Percentiles rank a stretch among this genome's conserved stretches.
These are phyloP conservation scores for Phlebopus sp. DNA, from an alignment of 1,284 basidiomycete genomes.

Conservation along the genomic window DNA sequence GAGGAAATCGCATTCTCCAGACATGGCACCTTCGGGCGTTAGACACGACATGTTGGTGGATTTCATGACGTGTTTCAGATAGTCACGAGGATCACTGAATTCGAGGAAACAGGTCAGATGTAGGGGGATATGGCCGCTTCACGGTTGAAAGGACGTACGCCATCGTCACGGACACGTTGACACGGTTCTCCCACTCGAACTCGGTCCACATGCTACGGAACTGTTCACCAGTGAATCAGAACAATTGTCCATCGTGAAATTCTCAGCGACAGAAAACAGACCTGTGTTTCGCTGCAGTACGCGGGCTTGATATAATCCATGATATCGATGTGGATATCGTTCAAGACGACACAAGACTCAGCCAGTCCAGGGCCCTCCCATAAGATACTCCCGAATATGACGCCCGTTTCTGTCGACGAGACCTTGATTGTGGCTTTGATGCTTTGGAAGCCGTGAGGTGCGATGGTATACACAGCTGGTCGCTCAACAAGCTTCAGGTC, in stretches of 20 bases:
- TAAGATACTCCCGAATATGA: constrained; percentile 97
- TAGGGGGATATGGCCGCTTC: neutral
- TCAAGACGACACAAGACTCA: constrained; percentile 89
- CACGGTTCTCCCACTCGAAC: constrained; percentile 91
- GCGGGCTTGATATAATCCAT: constrained; percentile 99
- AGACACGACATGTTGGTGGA: constrained; percentile 86
- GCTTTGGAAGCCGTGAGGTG: constrained; percentile 95
- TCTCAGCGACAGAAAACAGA: constrained; percentile 34
- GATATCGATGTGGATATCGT: constrained; percentile 98
- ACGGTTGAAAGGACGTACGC: constrained; percentile 36
- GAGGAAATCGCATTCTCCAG: constrained; percentile 81
- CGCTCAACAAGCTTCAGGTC: constrained; percentile 98
- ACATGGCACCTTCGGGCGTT: constrained; percentile 78
- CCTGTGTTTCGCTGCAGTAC: constrained; percentile 93
- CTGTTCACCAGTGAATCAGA: constrained; percentile 37
- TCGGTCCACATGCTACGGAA: constrained; percentile 94
- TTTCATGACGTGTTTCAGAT: constrained; percentile 78
- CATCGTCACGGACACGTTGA: constrained; percentile 78
- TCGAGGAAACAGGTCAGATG: neutral
- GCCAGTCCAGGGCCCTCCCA: constrained; percentile 91
- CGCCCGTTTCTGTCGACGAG: constrained; percentile 95
- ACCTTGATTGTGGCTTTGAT: constrained; percentile 99
- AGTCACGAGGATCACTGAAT: constrained; percentile 62
- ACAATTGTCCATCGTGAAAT: neutral
- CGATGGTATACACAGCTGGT: constrained; percentile 90